Base-by-base conservation (phyloP, 805 yeast species). In the Saccharomyces kudriavzevii region DNA sequence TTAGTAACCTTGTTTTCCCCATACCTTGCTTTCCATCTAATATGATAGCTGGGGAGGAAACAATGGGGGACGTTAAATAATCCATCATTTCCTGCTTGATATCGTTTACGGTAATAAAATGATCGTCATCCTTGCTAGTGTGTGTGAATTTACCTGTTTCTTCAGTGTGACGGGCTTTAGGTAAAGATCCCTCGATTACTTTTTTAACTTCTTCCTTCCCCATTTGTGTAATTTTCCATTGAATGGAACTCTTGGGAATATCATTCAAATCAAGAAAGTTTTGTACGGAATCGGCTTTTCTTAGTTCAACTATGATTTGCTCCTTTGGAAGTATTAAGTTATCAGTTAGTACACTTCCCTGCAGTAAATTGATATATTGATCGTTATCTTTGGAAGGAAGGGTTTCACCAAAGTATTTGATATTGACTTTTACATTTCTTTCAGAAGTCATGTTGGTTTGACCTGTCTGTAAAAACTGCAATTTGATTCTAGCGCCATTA, bases 21-120 rank as follows among this genome's bases (percentile, higher is more conserved):
- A 89, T 79, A 0, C 97, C 97, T 1, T 87, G 73, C 24, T 83
- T 70, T 0, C 97, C 98, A 59, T 82, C 77, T 0, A 91, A 62
- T 52, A 89, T 70, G 0, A 82, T 72, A 1, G 92, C 88, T 6
- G 5, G 69, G 3, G 69, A 58, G 10, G 66, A 58, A 10, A 55
- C 29, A 2, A 63, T 27, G 2, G 68, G 67, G 8, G 54, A 49
- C 2, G 58, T 53, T 20, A 65, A 40, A 52, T 57, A 57, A 8
- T 52, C 40, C 1, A 40, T 14, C 17, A 60, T 51, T 13, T 60
- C 58, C 1, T 35, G 35, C 17, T 48, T 22, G 1, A 31, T 46
- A 9, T 47, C 27, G 27, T 55, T 51, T 20, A 46, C 40, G n/a
- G 20, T 10, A 17, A 51, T 47, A n/a, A 26, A 54, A 13, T 35